Base-by-base conservation (phyloP, 495 filamentous ascomycete genomes). In the Penicillium mononematosum region DNA sequence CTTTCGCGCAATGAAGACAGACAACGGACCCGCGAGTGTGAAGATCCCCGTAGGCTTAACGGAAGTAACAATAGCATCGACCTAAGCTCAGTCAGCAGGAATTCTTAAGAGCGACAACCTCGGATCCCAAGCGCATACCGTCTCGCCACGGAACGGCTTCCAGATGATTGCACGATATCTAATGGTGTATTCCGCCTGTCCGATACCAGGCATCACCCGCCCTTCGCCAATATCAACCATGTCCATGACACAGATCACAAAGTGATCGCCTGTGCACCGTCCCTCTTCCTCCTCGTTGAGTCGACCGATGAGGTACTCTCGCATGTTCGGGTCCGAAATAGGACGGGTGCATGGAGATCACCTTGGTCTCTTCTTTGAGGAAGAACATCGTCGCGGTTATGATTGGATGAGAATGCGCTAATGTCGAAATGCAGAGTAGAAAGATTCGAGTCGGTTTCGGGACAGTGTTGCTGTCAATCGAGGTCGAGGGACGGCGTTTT, bases 181-280 rank as follows among this genome's bases (percentile, higher is more conserved):
- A 43, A 98, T 89, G 0, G 89, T 96, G 73, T 96, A 99, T 70
- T 97, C 91, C 20, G 95, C 94, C 48, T 91, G 77, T 16, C 91
- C 94, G 57, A 85, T 91, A 4, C 91, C 88, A 0, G 94, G 93
- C 31, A 97, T 84, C 58, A 99, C 92, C 45, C 88, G 85, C 5
- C 95, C 94, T 60, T 95, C 89, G 16, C 90, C 93, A 61, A 98
- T 88, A 59, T 96, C 87, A 54, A 91, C 90, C 45, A 90, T 85
- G 69, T 98, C 94, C 84, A 98, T 91, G 46, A 98, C 90, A 65
- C 90, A 92, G 54, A 98, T 93, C 68, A 98, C 93, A 65, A 91
- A 97, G 77, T 93, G 96, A 64, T 87, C 87, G 45, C 95, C 94
- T 0, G 89, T 91, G 73, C 90, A 94, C 14, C 89, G 90, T 19